Conservation (phyloP, 805 yeast genomes). For the Cyberlindnera samutprakarnensis region DNA sequence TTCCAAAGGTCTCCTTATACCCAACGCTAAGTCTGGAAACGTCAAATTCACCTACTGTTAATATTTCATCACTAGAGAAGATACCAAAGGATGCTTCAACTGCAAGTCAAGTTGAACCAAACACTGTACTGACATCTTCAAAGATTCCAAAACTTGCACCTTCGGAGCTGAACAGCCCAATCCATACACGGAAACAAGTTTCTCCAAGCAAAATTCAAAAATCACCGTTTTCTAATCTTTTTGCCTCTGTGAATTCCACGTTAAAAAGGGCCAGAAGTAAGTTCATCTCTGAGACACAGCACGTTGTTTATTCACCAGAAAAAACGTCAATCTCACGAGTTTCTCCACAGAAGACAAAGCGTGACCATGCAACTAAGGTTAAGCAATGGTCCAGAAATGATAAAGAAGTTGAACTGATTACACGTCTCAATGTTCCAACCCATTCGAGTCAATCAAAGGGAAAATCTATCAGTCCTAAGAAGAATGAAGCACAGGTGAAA, state of each 20-base stretch:
- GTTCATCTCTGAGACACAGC: slow-evolving; percentile 14
- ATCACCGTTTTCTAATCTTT: slow-evolving; percentile 21
- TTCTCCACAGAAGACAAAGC: background rate
- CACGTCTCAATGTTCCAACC: slow-evolving; percentile 12
- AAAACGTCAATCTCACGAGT: slow-evolving; percentile 2
- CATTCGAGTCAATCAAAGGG: slow-evolving; percentile 12
- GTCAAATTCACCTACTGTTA: slow-evolving; percentile 4
- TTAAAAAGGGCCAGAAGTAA: slow-evolving; percentile 17
- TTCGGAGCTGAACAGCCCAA: slow-evolving; percentile 7
- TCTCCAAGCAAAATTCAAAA: slow-evolving; percentile 5
- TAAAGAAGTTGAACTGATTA: slow-evolving; percentile 3
- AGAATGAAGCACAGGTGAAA: background rate
- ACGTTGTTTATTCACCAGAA: slow-evolving; percentile 4
- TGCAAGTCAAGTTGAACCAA: background rate
- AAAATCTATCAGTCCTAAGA: background rate
- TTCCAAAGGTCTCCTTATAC: slow-evolving; percentile 9
- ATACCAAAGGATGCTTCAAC: background rate
- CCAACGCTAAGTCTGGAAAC: slow-evolving; percentile 12
- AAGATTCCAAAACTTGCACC: slow-evolving; percentile 4
- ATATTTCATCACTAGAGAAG: slow-evolving; percentile 5
- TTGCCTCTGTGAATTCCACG: slow-evolving; percentile 20
- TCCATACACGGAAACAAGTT: no score
- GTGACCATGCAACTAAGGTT: background rate
- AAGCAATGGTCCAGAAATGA: background rate
- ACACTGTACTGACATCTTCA: background rate